Evolutionary conservation across 108 stramenopile species (phyloP).

Genomic region (Cyclotella atomus): DNA sequence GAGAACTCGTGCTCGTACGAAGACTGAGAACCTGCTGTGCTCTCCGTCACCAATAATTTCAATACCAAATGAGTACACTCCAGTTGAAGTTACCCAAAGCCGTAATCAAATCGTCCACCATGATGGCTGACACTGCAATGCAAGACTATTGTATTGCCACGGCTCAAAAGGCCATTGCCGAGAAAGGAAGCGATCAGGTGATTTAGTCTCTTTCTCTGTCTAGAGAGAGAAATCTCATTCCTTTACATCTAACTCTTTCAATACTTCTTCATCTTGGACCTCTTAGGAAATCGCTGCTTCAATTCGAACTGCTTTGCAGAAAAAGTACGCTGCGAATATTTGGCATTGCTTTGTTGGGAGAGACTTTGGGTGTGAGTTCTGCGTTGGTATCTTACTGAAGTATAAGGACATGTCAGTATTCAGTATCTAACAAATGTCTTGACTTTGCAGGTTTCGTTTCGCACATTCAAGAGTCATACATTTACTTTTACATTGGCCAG

Average conservation of each 20-base stretch:
- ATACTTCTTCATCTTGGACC: background rate
- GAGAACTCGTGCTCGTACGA: too few relatives aligned
- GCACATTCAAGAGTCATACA: constrained; percentile 55
- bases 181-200: too few relatives aligned
- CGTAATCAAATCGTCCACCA: constrained; percentile 3
- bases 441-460: constrained; percentile 36
- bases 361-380: constrained; percentile 64
- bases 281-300: constrained; percentile 11
- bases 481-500: constrained; percentile 76
- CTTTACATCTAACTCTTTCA: too few relatives aligned
- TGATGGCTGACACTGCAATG: background rate
- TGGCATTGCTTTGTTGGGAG: constrained; percentile 80
- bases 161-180: constrained; percentile 2
- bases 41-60: too few relatives aligned
- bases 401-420: too few relatives aligned
- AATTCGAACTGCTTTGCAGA: constrained; percentile 1
- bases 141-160: constrained; percentile 3
- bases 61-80: too few relatives aligned
- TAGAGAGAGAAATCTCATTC: too few relatives aligned
- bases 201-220: too few relatives aligned
- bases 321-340: constrained; percentile 10
- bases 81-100: too few relatives aligned
- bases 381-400: too few relatives aligned
- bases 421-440: too few relatives aligned
- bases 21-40: too few relatives aligned